Evolutionary conservation across 1,284 basidiomycete species (phyloP).

Genomic region (Microstroma glucosiphilum): DNA sequence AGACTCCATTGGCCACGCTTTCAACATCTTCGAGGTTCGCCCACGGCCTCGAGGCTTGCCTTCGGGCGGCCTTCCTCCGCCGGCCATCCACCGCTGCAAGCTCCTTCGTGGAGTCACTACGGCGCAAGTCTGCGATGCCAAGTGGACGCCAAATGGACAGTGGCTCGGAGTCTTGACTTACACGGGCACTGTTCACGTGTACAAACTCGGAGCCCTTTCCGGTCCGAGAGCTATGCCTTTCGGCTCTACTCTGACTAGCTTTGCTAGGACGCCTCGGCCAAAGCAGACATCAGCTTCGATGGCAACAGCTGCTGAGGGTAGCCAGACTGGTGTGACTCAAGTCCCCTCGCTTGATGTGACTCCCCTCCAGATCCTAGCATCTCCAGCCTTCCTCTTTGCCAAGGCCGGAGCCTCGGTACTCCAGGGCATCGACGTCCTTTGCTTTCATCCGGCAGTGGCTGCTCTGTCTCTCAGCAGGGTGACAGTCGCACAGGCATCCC

Average conservation of each 20-base stretch:
- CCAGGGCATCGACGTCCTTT: background rate
- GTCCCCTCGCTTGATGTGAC: too few relatives aligned
- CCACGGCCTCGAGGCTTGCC: background rate
- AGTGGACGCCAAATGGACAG: background rate
- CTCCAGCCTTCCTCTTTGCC: too few relatives aligned
- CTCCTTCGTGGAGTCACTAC: constrained; percentile 5
- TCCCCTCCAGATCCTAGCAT: too few relatives aligned
- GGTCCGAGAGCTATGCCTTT: background rate
- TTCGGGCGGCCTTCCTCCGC: background rate
- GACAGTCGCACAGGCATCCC: background rate
- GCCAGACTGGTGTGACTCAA: background rate
- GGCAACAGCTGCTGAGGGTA: background rate
- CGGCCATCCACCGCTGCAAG: background rate
- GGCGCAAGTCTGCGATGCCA: constrained; percentile 1
- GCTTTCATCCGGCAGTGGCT: background rate
- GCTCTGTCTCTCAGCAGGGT: constrained; percentile 1
- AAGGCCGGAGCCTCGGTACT: too few relatives aligned
- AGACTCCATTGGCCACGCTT: background rate
- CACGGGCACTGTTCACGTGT: background rate
- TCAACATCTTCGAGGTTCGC: constrained; percentile 4
- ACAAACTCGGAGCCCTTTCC: background rate
- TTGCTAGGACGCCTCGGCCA: background rate
- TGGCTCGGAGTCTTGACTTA: background rate
- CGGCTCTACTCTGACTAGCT: background rate
- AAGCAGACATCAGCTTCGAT: too few relatives aligned